These are phyloP conservation scores for Leptographium galeiforme DNA, from an alignment of 2,329 filamentous ascomycete genomes.

Conservation along the genomic window DNA sequence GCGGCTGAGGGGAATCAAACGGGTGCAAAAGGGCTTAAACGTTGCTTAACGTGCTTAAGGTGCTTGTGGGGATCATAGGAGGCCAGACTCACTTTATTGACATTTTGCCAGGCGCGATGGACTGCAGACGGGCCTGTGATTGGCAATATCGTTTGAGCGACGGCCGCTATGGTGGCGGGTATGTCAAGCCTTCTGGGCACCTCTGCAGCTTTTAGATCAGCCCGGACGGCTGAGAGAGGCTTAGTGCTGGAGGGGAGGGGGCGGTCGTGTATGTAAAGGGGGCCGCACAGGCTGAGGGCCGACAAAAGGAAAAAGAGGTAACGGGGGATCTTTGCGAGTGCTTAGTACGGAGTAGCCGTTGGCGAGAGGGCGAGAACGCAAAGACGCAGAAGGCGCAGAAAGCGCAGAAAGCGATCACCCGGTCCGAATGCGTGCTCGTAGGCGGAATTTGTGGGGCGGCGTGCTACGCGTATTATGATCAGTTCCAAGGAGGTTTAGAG, in stretches of 20 bases:
- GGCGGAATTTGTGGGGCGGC: not conserved
- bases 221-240: not conserved
- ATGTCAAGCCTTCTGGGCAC: not conserved
- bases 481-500: no score
- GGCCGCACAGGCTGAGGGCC: no score
- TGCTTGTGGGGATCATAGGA: not conserved
- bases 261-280: not conserved
- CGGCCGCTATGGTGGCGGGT: not conserved
- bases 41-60: not conserved
- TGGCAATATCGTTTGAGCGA: not conserved
- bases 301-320: no score
- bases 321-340: no score
- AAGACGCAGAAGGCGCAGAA: not conserved
- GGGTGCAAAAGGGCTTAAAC: not conserved
- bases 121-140: not conserved
- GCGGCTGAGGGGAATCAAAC: not conserved
- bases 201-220: not conserved
- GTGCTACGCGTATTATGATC: not conserved
- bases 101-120: not conserved
- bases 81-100: constrained; percentile 4
- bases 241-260: not conserved
- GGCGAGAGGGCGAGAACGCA: constrained; percentile 4
- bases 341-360: no score
- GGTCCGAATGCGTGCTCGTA: not conserved
- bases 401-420: not conserved